phyloP scores from a whole-genome alignment of 2,329 filamentous ascomycete species.

The Aspergillus oerlinghausenensis region DNA sequence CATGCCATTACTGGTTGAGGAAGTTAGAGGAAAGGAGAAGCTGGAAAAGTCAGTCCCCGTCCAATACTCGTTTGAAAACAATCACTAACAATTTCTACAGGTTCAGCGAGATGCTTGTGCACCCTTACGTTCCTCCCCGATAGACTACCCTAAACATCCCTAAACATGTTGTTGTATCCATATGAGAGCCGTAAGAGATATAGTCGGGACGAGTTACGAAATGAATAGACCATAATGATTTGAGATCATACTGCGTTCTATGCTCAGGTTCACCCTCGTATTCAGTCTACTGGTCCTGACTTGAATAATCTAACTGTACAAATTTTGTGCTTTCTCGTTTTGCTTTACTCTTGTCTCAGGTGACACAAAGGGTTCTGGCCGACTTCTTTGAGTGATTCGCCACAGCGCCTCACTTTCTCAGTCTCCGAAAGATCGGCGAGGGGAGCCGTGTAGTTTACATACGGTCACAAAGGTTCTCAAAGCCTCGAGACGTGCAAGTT shows the following conservation, averaged over 20 bases:
- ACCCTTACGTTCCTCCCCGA: conserved; percentile 45
- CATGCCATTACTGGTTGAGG: conserved; percentile 93
- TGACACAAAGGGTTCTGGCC: neutral
- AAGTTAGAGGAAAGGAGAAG: conserved; percentile 91
- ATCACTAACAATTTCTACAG: conserved; percentile 25
- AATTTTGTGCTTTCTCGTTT: neutral
- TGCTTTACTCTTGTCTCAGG: neutral
- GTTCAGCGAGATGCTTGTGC: conserved; percentile 48
- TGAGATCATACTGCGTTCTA: conserved; percentile 12
- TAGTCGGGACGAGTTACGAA: conserved; percentile 34
- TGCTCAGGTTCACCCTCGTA: conserved; percentile 3
- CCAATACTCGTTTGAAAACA: neutral
- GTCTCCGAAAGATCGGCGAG: neutral
- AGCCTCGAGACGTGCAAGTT: neutral
- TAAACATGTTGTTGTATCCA: conserved; percentile 12
- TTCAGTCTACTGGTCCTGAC: neutral
- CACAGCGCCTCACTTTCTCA: conserved; percentile 12
- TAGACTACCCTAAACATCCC: conserved; percentile 23
- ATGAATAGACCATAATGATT: conserved; percentile 34
- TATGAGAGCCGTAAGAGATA: conserved; percentile 11
- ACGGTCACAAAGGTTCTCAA: neutral
- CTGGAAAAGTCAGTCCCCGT: conserved; percentile 64
- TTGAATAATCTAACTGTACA: neutral
- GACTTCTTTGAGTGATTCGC: conserved; percentile 4
- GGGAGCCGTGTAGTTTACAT: neutral